phyloP scores from a whole-genome alignment of 2,329 filamentous ascomycete species.

The Microsporum audouinii region DNA sequence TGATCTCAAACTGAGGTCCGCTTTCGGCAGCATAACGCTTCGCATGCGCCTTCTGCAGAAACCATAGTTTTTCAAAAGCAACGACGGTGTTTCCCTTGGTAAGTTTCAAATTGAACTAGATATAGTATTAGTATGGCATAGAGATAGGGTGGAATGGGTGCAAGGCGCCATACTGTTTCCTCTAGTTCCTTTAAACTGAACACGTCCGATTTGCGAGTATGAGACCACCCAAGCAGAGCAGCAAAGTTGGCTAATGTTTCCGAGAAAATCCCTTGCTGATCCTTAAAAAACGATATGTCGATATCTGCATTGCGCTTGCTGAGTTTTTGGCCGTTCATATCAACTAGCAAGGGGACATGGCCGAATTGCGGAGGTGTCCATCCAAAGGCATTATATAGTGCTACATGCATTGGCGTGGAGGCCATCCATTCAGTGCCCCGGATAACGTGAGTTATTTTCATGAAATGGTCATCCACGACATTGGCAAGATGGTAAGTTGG shows the following conservation, averaged over 20 bases:
- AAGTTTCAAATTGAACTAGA: conserved; percentile 70
- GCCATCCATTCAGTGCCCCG: conserved; percentile 91
- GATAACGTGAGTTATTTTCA: conserved; percentile 93
- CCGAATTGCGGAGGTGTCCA: conserved; percentile 65
- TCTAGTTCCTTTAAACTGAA: conserved; percentile 61
- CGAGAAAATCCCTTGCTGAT: conserved; percentile 49
- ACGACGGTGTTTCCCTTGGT: conserved; percentile 84
- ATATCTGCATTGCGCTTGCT: conserved; percentile 73
- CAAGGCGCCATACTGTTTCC: conserved; percentile 43
- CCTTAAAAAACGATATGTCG: conserved; percentile 47
- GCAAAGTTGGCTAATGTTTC: conserved; percentile 68
- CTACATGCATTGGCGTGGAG: conserved; percentile 70
- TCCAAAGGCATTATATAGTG: conserved; percentile 63
- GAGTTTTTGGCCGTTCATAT: conserved; percentile 59
- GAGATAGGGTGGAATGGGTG: not conserved
- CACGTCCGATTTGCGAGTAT: conserved; percentile 55
- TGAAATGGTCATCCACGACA: conserved; percentile 88
- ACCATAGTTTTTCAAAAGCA: conserved; percentile 65
- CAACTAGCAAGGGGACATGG: conserved; percentile 66
- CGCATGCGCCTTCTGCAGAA: conserved; percentile 64
- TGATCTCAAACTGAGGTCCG: conserved; percentile 32
- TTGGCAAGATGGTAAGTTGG: conserved; percentile 97
- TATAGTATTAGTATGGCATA: not conserved
- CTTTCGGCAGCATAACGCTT: conserved; percentile 36
- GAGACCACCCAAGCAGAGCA: conserved; percentile 73